Evolutionary conservation across 495 filamentous ascomycete genomes (phyloP), one percentile per base, ranked within the genome.

Genomic region (Penicillium riverlandense): DNA sequence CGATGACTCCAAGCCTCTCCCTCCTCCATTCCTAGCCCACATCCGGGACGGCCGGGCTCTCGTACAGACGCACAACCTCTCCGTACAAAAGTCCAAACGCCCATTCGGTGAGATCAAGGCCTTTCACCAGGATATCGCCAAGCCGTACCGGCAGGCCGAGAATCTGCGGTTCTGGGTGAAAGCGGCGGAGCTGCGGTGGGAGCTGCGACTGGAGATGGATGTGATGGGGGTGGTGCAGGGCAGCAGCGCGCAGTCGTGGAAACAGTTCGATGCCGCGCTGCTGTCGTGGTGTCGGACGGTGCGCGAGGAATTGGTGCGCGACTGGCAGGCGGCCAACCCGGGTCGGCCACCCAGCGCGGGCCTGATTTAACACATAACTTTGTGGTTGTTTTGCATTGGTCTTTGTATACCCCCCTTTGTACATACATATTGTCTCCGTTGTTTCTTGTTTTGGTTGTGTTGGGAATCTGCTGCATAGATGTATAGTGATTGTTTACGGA

Each of bases 111-210:
- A 87, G 41, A 97, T 98, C 62, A 86, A 84, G 30, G 73, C 71
- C 1, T 95, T 83, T 60, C 92, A 98, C 55, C 80, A 82, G 10
- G 88, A 98, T 58, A 88, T 90, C 8, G 82, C 79, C 31, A 97
- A 97, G 64, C 94, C 94, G 0, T 98, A 98, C 58, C 85, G 92
- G 41, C 79, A 81, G 42, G 88, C 90, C 0, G 94, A 98, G 41
- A 98, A 98, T 57, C 75, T 98, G 31, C 78, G 88, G 9, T 98
- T 82, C 71, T 98, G 92, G 91, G 75, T 87, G 60, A 98, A 98
- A 66, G 94, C 94, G 13, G 88, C 90, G 6, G 88, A 97, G 66
- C 75, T 97, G 40, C 79, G 92, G 16, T 98, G 90, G 87, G 94
- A 97, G 66, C 77, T 88, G 13, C 78, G 86, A 47, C 72, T 96